A percentile compares a stretch with the other conserved stretches of the same genome.
phyloP scores from a whole-genome alignment of 805 yeast genomes.

The Wilhelminamyces savonicus region DNA sequence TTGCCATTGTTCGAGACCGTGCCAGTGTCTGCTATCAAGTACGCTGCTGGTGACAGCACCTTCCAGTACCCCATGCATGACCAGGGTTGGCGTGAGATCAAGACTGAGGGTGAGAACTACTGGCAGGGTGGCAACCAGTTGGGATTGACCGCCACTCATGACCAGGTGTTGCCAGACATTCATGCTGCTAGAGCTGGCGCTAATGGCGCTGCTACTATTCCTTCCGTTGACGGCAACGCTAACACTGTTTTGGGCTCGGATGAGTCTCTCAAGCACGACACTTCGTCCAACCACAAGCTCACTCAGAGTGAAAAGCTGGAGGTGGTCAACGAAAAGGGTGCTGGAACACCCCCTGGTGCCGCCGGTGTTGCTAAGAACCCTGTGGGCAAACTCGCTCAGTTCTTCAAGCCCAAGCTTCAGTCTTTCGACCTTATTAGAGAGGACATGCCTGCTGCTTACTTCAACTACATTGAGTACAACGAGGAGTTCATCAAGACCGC shows the following conservation, averaged over 20 bases:
- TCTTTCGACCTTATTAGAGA: conserved; percentile 40
- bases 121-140: conserved; percentile 41
- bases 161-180: conserved; percentile 7
- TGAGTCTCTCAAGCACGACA: background rate
- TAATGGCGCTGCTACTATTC: conserved; percentile 1
- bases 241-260: conserved; percentile 2
- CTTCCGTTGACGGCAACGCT: conserved; percentile 1
- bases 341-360: too few relatives aligned
- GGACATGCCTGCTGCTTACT: conserved; percentile 36
- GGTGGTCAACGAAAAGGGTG: too few relatives aligned
- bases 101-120: conserved; percentile 43
- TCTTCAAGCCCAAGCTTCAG: conserved; percentile 44
- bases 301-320: too few relatives aligned
- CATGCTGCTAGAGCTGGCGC: conserved; percentile 2
- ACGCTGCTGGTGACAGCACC: conserved; percentile 37
- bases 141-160: conserved; percentile 17
- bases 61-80: conserved; percentile 56
- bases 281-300: too few relatives aligned
- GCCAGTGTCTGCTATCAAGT: conserved; percentile 58
- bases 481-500: conserved; percentile 34
- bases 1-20: conserved; percentile 61
- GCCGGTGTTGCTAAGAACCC: conserved; percentile 7
- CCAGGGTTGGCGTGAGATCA: conserved; percentile 57
- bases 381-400: conserved; percentile 27
- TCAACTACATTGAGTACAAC: conserved; percentile 36